A percentile compares a stretch with the other conserved stretches of the same genome.
These are phyloP conservation scores for Phellopilus nigrolimitatus DNA, from an alignment of 1,284 basidiomycete genomes.

Conservation along the genomic window DNA sequence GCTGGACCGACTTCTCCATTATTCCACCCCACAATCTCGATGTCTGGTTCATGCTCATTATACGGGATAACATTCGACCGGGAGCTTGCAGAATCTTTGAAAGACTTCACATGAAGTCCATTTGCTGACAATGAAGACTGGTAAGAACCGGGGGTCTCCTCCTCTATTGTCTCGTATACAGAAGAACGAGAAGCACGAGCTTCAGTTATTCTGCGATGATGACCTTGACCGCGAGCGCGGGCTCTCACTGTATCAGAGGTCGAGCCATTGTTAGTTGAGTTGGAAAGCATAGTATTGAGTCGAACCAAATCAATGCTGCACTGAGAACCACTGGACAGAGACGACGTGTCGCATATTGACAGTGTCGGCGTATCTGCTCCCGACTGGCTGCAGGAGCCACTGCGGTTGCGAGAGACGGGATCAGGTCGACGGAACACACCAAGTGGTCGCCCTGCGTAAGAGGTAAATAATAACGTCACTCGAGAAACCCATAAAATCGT, in stretches of 20 bases:
- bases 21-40: constrained; percentile 52
- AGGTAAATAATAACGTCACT: constrained; percentile 34
- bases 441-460: constrained; percentile 24
- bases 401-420: constrained; percentile 51
- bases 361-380: constrained; percentile 68
- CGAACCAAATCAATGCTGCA: constrained; percentile 70
- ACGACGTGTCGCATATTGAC: constrained; percentile 57
- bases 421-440: constrained; percentile 56
- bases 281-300: constrained; percentile 51
- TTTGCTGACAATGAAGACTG: constrained; percentile 35
- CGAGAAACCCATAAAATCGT: constrained; percentile 21
- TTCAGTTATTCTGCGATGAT: constrained; percentile 63
- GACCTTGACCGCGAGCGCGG: constrained; percentile 56
- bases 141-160: constrained; percentile 45
- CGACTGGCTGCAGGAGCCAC: constrained; percentile 60
- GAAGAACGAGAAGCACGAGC: constrained; percentile 57
- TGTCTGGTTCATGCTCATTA: constrained; percentile 49
- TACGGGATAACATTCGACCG: too few species aligned
- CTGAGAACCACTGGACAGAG: constrained; percentile 62
- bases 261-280: constrained; percentile 37
- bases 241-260: constrained; percentile 33
- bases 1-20: constrained; percentile 58
- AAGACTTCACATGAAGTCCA: constrained; percentile 20
- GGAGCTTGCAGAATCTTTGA: constrained; percentile 24
- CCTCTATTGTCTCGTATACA: constrained; percentile 73